Base-by-base conservation (phyloP, 768 basidiomycete species). In the Exsudoporus frostii region DNA sequence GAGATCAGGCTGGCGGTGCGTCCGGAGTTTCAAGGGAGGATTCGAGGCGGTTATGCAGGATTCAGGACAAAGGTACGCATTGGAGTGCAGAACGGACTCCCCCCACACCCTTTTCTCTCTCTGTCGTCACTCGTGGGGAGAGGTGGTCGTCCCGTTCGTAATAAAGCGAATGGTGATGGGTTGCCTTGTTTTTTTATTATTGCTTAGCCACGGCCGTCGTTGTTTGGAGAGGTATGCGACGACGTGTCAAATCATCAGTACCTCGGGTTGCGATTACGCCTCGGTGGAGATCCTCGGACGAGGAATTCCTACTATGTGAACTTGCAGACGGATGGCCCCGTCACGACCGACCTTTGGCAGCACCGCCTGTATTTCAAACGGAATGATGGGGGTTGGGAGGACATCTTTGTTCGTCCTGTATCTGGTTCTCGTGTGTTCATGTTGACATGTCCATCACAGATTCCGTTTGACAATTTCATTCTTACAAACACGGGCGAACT, bases 261-360 rank as follows among this genome's bases (percentile, higher is more conserved):
- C 70, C 76, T 98, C 25, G 84, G 85, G 2, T 73, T 98, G 46
- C 85, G 90, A 5, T 72, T 97, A 11, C 85, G 90, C 15, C 81
- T 86, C 54, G 80, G 80, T 24, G 95, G 93, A 3, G 83, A 91
- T 57, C 83, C 85, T 20, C 77, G 81, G 37, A 88, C 88, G 38
- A 82, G 84, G 56, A 83, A 83, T 59, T 85, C 90, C n/a, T 98
- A 93, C 76, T 95, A 88, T 60, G 88, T 92, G 44, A 98, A 98
- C 71, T 74, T 98, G 42, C 94, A 97, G 68, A 96, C 93, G 3
- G 88, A 92, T 47, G 88, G 90, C 1, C 78, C 83, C 40, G 76
- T 90, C 45, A 80, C 84, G 45, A 87, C 84, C 34, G 92, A 96
- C 66, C 74, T 98, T n/a, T 98, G 90, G 86, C 96, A 97, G 65